Evolutionary conservation across 805 yeast genomes (phyloP).

Genomic region (Starmerella stellata): DNA sequence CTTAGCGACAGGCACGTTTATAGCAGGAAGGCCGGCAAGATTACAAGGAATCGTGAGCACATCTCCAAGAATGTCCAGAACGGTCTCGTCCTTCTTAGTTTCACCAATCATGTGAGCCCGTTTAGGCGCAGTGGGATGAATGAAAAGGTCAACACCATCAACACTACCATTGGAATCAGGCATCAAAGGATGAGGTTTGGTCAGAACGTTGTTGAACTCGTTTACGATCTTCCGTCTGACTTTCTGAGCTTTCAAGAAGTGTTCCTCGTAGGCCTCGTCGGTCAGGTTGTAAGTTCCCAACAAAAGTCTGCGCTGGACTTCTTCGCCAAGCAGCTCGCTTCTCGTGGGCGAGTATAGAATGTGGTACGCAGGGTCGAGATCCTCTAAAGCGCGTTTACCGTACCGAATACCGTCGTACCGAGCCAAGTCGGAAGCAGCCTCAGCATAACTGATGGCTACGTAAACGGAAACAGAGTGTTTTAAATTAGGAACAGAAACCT

Average conservation of each 20-base stretch:
- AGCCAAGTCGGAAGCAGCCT: conserved; percentile 81
- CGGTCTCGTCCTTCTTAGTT: conserved; percentile 28
- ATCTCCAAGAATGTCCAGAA: conserved; percentile 61
- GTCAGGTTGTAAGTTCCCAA: conserved; percentile 77
- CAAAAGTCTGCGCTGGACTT: conserved; percentile 65
- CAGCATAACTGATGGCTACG: conserved; percentile 78
- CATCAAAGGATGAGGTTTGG: conserved; percentile 18
- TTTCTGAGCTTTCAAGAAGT: conserved; percentile 56
- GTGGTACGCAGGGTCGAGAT: conserved; percentile 18
- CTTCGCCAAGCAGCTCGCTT: conserved; percentile 50
- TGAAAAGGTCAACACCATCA: conserved; percentile 39
- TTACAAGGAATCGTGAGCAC: conserved; percentile 79
- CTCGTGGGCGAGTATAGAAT: conserved; percentile 42
- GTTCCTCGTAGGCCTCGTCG: conserved; percentile 52
- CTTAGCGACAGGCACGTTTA: conserved; percentile 46
- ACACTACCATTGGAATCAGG: conserved; percentile 10
- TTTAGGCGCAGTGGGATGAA: conserved; percentile 54
- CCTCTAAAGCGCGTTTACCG: conserved; percentile 36
- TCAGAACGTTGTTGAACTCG: conserved; percentile 51
- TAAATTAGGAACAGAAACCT: conserved; percentile 56
- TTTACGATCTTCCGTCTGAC: conserved; percentile 41
- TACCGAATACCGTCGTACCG: conserved; percentile 82
- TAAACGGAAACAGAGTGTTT: conserved; percentile 57
- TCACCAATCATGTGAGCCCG: conserved; percentile 37
- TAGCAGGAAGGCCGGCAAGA: conserved; percentile 76